Evolutionary conservation across 352 stramenopile species (phyloP).

Genomic region (Hyaloperonospora arabidopsidis): DNA sequence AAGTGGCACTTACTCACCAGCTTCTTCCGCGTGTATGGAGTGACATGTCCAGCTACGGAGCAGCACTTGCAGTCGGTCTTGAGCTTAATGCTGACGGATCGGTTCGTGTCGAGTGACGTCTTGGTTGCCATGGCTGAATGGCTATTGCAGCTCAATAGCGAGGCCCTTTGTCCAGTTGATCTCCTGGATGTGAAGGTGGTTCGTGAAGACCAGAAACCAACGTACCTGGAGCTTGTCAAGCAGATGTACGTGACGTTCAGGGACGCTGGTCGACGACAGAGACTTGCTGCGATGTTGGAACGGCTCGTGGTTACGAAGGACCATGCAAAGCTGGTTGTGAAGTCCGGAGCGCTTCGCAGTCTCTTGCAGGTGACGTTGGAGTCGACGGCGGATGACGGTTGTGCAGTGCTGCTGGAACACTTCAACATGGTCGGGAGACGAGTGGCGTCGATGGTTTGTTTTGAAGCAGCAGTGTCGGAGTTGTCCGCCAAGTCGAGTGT

Average conservation of each 20-base stretch:
- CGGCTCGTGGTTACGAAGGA: constrained; percentile 33
- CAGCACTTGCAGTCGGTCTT: constrained; percentile 19
- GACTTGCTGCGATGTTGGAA: constrained; percentile 30
- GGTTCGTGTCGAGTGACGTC: constrained; percentile 30
- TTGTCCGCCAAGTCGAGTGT: background rate
- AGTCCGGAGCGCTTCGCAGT: constrained; percentile 30
- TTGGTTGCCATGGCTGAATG: constrained; percentile 36
- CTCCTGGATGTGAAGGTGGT: constrained; percentile 16
- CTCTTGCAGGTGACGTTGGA: constrained; percentile 44
- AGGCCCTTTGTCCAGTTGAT: background rate
- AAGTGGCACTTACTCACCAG: constrained; percentile 23
- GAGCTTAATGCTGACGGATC: constrained; percentile 23
- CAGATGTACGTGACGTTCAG: constrained; percentile 69
- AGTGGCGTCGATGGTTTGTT: constrained; percentile 27
- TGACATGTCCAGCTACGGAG: constrained; percentile 5
- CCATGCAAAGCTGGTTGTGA: constrained; percentile 40
- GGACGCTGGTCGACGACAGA: constrained; percentile 17
- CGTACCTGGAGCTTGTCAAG: constrained; percentile 49
- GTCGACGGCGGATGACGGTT: constrained; percentile 4
- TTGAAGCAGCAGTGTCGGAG: constrained; percentile 4
- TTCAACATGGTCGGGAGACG: constrained; percentile 13
- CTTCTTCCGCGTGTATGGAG: constrained; percentile 3
- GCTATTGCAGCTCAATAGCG: constrained; percentile 19
- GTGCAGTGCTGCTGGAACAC: constrained; percentile 14
- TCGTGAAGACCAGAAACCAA: constrained; percentile 9